Evolutionary conservation across 2,329 filamentous ascomycete species (phyloP).

Genomic region (Chalaropsis ovoidea): DNA sequence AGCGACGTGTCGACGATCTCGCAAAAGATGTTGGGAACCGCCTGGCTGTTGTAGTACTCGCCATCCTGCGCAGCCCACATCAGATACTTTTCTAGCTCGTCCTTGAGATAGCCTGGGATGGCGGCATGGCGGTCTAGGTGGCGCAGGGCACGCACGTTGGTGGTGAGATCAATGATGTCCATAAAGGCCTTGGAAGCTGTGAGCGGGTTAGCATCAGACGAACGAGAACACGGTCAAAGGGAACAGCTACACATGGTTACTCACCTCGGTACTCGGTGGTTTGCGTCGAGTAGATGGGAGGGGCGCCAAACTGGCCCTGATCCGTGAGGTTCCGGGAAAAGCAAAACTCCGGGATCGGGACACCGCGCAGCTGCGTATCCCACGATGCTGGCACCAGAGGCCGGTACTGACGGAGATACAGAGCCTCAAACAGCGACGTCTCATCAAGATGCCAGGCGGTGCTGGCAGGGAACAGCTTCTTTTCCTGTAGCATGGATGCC

Average conservation of each 20-base stretch:
- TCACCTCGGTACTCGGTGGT: slow-evolving; percentile 34
- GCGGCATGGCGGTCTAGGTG: slow-evolving; percentile 33
- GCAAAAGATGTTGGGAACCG: slow-evolving; percentile 35
- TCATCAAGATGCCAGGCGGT: slow-evolving; percentile 45
- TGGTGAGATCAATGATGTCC: slow-evolving; percentile 36
- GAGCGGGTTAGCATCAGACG: not conserved
- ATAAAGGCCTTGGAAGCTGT: slow-evolving; percentile 36
- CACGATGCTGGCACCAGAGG: slow-evolving; percentile 36
- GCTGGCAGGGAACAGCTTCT: slow-evolving; percentile 35
- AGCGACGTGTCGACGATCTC: slow-evolving; percentile 33
- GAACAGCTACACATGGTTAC: slow-evolving; percentile 11
- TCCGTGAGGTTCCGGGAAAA: slow-evolving; percentile 29
- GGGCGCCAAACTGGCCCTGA: slow-evolving; percentile 30
- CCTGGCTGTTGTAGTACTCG: slow-evolving; percentile 32
- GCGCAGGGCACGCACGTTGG: slow-evolving; percentile 31
- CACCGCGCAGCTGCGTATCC: slow-evolving; percentile 27
- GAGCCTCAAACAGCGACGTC: slow-evolving; percentile 36
- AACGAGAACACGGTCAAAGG: too few species aligned
- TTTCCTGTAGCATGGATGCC: slow-evolving; percentile 39
- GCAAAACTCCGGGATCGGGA: slow-evolving; percentile 34
- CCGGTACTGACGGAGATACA: slow-evolving; percentile 36
- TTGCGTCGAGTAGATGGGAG: slow-evolving; percentile 35
- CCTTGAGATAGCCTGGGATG: slow-evolving; percentile 32
- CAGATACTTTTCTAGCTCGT: slow-evolving; percentile 33
- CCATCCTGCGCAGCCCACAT: slow-evolving; percentile 38